These are phyloP conservation scores for Dactylellina parvicollis DNA, from an alignment of 2,329 filamentous ascomycete genomes.

Conservation along the genomic window DNA sequence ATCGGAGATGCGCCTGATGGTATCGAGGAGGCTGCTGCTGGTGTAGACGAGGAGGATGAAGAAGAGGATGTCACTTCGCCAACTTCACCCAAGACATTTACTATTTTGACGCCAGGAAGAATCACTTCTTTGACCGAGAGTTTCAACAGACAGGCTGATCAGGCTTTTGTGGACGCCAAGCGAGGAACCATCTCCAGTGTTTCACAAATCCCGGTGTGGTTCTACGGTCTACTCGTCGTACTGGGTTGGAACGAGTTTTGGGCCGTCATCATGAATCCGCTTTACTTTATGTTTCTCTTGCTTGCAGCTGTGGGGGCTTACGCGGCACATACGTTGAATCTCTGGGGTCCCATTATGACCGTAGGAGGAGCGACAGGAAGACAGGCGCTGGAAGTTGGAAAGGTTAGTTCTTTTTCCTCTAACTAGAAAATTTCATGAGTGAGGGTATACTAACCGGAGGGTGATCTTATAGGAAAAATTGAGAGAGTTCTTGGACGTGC, in stretches of 20 bases:
- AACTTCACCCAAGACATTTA: conserved; percentile 86
- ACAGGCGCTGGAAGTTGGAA: conserved; percentile 90
- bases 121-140: conserved; percentile 74
- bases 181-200: conserved; percentile 94
- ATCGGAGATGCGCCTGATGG: conserved; percentile 90
- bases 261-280: conserved; percentile 83
- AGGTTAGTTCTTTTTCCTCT: conserved; percentile 61
- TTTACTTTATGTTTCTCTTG: conserved; percentile 90
- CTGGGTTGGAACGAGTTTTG: conserved; percentile 97
- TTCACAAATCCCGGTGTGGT: conserved; percentile 91
- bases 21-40: conserved; percentile 75
- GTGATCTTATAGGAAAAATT: conserved; percentile 55
- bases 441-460: conserved; percentile 52
- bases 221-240: conserved; percentile 86
- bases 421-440: not conserved
- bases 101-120: conserved; percentile 44
- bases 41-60: conserved; percentile 91
- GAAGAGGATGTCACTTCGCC: conserved; percentile 93
- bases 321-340: conserved; percentile 89
- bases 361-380: conserved; percentile 89
- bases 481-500: conserved; percentile 55
- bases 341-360: conserved; percentile 94
- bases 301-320: conserved; percentile 80
- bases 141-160: conserved; percentile 98
- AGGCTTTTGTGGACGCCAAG: conserved; percentile 97